Evolutionary conservation across 768 basidiomycete genomes (phyloP).

Genomic region (Russula earlei): DNA sequence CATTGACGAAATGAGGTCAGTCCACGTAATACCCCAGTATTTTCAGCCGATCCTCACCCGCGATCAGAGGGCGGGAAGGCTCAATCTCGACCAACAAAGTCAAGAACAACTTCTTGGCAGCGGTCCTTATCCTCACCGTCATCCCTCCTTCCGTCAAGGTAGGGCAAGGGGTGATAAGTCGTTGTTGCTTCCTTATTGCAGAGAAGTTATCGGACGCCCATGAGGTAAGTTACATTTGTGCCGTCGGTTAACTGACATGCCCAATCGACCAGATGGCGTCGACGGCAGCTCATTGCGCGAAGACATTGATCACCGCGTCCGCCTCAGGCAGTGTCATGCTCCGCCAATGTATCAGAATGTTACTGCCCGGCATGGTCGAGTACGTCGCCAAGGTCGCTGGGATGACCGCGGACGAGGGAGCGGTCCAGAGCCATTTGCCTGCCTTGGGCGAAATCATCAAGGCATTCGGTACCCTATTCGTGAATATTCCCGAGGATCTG

Average conservation of each 20-base stretch:
- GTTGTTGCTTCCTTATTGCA: slow-evolving; percentile 73
- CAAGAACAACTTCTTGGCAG: slow-evolving; percentile 82
- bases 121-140: slow-evolving; percentile 77
- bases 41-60: background rate
- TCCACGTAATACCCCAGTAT: slow-evolving; percentile 10
- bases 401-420: slow-evolving; percentile 44
- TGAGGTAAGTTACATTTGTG: slow-evolving; percentile 41
- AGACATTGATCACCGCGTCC: slow-evolving; percentile 71
- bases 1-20: slow-evolving; percentile 87
- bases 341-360: slow-evolving; percentile 56
- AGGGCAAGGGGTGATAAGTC: slow-evolving; percentile 69
- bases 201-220: slow-evolving; percentile 64
- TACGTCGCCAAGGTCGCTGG: slow-evolving; percentile 65
- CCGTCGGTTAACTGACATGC: background rate
- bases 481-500: slow-evolving; percentile 14
- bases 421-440: slow-evolving; percentile 47
- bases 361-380: slow-evolving; percentile 77
- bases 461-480: slow-evolving; percentile 39
- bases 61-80: slow-evolving; percentile 67
- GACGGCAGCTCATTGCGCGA: slow-evolving; percentile 86
- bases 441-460: slow-evolving; percentile 77
- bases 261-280: slow-evolving; percentile 48
- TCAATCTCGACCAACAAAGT: slow-evolving; percentile 69
- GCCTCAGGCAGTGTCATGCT: slow-evolving; percentile 55
- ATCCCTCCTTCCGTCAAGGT: slow-evolving; percentile 58